Percentiles rank a stretch among this genome's conserved stretches.
Conservation (phyloP, 306 rosid genomes). For the Ochetophila trinervis region DNA sequence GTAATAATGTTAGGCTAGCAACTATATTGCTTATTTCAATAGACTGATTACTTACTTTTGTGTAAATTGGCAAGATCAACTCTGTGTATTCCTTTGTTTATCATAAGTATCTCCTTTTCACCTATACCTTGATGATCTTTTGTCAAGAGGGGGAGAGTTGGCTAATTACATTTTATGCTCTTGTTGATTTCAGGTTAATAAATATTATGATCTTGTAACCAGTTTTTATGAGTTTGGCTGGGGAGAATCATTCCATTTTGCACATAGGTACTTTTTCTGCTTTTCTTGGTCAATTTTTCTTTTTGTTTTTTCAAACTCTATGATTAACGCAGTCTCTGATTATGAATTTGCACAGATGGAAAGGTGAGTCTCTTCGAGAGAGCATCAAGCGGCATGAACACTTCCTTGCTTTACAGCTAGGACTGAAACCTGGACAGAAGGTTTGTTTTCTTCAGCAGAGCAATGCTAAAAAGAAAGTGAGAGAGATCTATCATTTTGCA, state of each 20-base stretch:
- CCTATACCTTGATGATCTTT: not conserved
- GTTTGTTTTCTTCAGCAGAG: slow-evolving; percentile 35
- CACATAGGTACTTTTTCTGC: slow-evolving; percentile 49
- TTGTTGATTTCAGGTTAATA: slow-evolving; percentile 68
- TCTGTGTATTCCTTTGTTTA: not conserved
- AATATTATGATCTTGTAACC: slow-evolving; percentile 88
- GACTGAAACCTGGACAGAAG: slow-evolving; percentile 81
- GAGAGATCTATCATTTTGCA: not conserved
- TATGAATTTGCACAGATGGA: slow-evolving; percentile 51
- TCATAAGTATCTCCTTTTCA: not conserved
- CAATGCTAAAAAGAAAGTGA: slow-evolving; percentile 5
- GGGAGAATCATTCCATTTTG: slow-evolving; percentile 99
- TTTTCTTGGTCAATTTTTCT: not conserved
- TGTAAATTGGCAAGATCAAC: not conserved
- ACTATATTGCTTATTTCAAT: not conserved
- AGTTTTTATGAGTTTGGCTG: slow-evolving; percentile 98
- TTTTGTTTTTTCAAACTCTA: not conserved
- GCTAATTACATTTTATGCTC: slow-evolving; percentile 16
- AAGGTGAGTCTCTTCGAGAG: slow-evolving; percentile 84
- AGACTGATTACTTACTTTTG: not conserved
- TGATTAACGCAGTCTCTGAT: not conserved
- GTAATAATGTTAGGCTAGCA: not conserved
- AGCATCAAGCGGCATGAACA: slow-evolving; percentile 94
- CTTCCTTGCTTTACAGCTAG: slow-evolving; percentile 86
- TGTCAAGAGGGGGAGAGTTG: slow-evolving; percentile 10